A percentile compares a stretch with the other conserved stretches of the same genome.
Conservation (phyloP, 148 eudicot genomes). For the Persicaria tinctoria region DNA sequence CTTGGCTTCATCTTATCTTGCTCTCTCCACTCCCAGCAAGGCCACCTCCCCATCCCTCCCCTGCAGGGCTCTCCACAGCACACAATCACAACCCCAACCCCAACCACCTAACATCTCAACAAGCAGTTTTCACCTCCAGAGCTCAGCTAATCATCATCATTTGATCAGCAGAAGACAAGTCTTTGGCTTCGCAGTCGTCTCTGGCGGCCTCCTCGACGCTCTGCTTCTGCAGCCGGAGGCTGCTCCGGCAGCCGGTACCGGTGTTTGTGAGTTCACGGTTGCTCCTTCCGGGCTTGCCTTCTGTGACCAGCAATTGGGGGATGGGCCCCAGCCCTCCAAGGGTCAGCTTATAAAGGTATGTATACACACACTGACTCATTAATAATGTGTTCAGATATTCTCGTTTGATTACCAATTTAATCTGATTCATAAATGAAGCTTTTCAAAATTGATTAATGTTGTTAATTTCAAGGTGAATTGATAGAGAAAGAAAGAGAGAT, state of each 20-base stretch:
- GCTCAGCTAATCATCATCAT: neutral
- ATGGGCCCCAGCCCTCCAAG: slow-evolving; percentile 49
- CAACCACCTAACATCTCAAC: neutral
- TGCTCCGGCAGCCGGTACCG: slow-evolving; percentile 11
- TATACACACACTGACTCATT: no score
- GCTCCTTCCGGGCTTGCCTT: slow-evolving; percentile 72
- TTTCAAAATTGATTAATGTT: no score
- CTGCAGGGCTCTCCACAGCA: neutral
- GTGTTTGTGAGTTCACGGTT: slow-evolving; percentile 40
- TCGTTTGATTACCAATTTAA: no score
- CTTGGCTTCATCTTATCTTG: neutral
- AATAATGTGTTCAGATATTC: no score
- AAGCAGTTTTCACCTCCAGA: neutral
- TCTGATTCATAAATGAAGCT: no score
- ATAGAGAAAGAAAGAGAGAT: no score
- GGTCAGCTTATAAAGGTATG: slow-evolving; percentile 83
- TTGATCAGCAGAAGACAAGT: slow-evolving; percentile 5
- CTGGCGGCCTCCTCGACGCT: slow-evolving; percentile 8
- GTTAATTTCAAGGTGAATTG: no score
- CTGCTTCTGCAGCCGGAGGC: neutral
- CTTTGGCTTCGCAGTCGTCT: slow-evolving; percentile 1
- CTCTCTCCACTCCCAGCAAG: slow-evolving; percentile 7
- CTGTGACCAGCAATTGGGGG: slow-evolving; percentile 56
- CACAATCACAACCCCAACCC: neutral
- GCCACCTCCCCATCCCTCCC: neutral